phyloP scores from a whole-genome alignment of 257 asterid genomes.

The Plantago ovata region DNA sequence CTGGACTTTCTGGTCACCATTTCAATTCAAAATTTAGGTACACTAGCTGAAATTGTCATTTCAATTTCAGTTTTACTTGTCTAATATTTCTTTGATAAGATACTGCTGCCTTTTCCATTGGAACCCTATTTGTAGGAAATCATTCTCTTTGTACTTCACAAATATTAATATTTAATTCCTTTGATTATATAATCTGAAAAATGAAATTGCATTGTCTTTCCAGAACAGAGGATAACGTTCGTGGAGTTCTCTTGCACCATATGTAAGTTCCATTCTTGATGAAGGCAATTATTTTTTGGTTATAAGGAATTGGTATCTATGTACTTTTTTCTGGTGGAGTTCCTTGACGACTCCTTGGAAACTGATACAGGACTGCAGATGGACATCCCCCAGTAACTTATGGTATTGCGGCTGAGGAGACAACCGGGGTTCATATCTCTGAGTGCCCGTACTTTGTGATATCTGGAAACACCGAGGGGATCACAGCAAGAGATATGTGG shows the following conservation, averaged over 20 bases:
- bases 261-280: constrained; percentile 49
- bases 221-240: constrained; percentile 62
- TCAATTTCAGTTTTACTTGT: not conserved
- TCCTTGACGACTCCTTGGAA: constrained; percentile 24
- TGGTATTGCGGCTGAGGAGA: constrained; percentile 85
- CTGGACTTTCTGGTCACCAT: constrained; percentile 86
- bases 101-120: constrained; percentile 11
- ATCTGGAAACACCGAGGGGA: constrained; percentile 69
- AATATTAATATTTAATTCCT: not conserved
- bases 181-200: constrained; percentile 13
- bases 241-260: constrained; percentile 90
- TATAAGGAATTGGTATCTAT: constrained; percentile 11
- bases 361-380: constrained; percentile 56
- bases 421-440: constrained; percentile 63
- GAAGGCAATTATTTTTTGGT: constrained; percentile 14
- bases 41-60: constrained; percentile 17
- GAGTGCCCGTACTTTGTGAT: constrained; percentile 84
- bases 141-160: constrained; percentile 8
- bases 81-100: not conserved
- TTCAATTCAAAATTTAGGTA: constrained; percentile 76
- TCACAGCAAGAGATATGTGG: constrained; percentile 95
- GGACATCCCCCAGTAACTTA: constrained; percentile 78
- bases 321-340: constrained; percentile 8
- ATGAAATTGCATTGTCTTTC: constrained; percentile 23
- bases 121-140: not conserved